These are phyloP conservation scores for Heterobasidion annosum DNA, from an alignment of 1,284 basidiomycete species.

Conservation along the genomic window DNA sequence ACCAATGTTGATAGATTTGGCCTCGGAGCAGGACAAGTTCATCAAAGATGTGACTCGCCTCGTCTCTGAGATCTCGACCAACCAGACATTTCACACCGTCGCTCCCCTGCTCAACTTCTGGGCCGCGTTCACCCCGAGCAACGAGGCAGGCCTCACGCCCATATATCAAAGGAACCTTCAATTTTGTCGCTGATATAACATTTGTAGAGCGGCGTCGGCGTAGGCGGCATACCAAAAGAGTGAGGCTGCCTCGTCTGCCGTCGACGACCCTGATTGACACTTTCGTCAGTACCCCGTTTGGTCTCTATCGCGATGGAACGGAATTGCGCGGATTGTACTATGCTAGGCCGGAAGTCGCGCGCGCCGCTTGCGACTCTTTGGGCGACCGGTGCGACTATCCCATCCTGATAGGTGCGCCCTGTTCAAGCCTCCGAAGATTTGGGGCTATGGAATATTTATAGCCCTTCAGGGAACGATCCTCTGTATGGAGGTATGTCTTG, in stretches of 20 bases:
- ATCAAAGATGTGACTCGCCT: constrained; percentile 58
- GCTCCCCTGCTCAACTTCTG: constrained; percentile 75
- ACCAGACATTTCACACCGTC: constrained; percentile 73
- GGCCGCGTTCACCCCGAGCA: constrained; percentile 71
- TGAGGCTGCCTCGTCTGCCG: constrained; percentile 21
- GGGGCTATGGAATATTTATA: background rate
- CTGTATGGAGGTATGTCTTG: constrained; percentile 59
- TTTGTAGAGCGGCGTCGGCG: constrained; percentile 66
- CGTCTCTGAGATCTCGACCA: constrained; percentile 59
- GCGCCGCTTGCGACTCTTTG: constrained; percentile 58
- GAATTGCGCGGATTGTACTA: constrained; percentile 77
- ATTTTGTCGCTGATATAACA: background rate
- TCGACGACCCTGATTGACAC: background rate
- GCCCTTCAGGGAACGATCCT: constrained; percentile 63
- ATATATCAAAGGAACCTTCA: background rate
- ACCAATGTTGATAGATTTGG: constrained; percentile 37
- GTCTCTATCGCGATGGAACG: constrained; percentile 71
- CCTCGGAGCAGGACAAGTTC: constrained; percentile 56
- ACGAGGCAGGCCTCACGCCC: constrained; percentile 36
- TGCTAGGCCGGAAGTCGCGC: constrained; percentile 55
- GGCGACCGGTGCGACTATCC: constrained; percentile 70
- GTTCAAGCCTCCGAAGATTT: background rate
- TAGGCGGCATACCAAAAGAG: constrained; percentile 60
- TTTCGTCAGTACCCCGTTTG: constrained; percentile 55
- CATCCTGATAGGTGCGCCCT: constrained; percentile 56